Base-by-base conservation (phyloP, 208 protist species). In the Leptomonas seymouri region DNA sequence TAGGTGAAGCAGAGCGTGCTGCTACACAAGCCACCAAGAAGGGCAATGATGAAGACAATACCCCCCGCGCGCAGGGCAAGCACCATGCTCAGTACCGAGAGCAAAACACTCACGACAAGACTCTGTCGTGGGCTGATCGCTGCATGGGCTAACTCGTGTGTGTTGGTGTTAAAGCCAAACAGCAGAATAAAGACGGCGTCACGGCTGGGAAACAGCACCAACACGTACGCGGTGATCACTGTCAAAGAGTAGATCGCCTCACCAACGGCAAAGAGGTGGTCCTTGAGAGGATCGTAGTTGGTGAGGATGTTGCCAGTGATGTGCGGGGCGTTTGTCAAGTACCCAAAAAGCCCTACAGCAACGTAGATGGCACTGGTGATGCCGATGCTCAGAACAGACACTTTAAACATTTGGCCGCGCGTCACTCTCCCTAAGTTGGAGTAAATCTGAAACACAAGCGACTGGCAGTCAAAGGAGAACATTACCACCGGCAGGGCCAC, bases 391-490 rank as follows among this genome's bases (percentile, higher is more conserved):
- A 87, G 27, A 1, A 74, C 50, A 31, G 85, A 76, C 56, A 93
- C 85, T 20, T 67, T 69, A 28, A 76, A 41, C 88, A 93, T 93
- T 31, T 75, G 90, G 11, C 28, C 5, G 27, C 87, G 87, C 25
- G 74, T 78, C 64, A 82, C 86, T 25, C 73, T 71, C 4, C 74
- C 66, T n/a, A 93, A 72, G 14, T 74, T 77, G 23, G 73, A 70
- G 73, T 93, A 93, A 20, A 93, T 76, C 46, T 93, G 88, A 45
- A 93, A 93, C 8, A 91, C 79, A 27, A 93, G 76, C 34, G 85
- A 85, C 78, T 93, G 88, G 63, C 88, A 93, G 64, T 93, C 88
- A 45, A 93, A 93, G 49, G 85, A 89, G 70, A 91, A 93, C 88
- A 93, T 93, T 67, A 91, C 81, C 63, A 93, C 86, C 4, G 88